A percentile compares a stretch with the other conserved stretches of the same genome.
phyloP scores from a whole-genome alignment of 2,329 filamentous ascomycete genomes.

The Pseudopyricularia cyperi region DNA sequence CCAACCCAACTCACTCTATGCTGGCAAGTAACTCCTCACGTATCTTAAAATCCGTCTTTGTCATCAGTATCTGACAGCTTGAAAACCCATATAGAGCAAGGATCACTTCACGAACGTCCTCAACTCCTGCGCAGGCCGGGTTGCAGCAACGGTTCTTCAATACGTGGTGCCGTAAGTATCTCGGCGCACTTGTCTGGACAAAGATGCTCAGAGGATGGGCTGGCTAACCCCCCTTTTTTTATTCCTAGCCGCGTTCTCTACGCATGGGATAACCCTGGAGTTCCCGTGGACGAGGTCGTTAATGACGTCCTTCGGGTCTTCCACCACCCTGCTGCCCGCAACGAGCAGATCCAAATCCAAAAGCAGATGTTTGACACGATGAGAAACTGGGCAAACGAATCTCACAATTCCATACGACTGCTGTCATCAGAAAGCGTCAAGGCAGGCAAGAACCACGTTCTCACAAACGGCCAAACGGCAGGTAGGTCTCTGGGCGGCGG shows the following conservation, averaged over 20 bases:
- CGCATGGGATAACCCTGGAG: slow-evolving; percentile 80
- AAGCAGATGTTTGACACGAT: slow-evolving; percentile 82
- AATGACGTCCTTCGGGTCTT: slow-evolving; percentile 72
- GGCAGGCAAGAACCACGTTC: slow-evolving; percentile 65
- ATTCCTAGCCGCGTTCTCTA: slow-evolving; percentile 58
- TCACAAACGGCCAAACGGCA: slow-evolving; percentile 19
- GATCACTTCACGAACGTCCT: slow-evolving; percentile 27
- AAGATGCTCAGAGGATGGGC: background rate
- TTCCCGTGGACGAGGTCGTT: slow-evolving; percentile 72
- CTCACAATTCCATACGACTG: slow-evolving; percentile 59
- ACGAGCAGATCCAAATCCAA: slow-evolving; percentile 67
- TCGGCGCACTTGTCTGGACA: background rate
- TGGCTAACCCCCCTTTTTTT: background rate
- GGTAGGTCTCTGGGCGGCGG: slow-evolving; percentile 18
- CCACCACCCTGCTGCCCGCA: slow-evolving; percentile 77
- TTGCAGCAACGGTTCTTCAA: slow-evolving; percentile 65
- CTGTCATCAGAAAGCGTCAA: slow-evolving; percentile 75
- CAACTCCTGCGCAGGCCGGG: slow-evolving; percentile 62
- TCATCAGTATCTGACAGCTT: background rate
- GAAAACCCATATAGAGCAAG: background rate
- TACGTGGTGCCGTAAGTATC: slow-evolving; percentile 64
- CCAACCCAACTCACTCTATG: slow-evolving; percentile 46
- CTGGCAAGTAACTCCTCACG: background rate
- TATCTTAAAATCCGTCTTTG: background rate
- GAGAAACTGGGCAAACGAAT: slow-evolving; percentile 62